A percentile compares a stretch with the other conserved stretches of the same genome.
These are phyloP conservation scores for Pichia sp. DNA, from an alignment of 1,139 yeast species.

Conservation along the genomic window DNA sequence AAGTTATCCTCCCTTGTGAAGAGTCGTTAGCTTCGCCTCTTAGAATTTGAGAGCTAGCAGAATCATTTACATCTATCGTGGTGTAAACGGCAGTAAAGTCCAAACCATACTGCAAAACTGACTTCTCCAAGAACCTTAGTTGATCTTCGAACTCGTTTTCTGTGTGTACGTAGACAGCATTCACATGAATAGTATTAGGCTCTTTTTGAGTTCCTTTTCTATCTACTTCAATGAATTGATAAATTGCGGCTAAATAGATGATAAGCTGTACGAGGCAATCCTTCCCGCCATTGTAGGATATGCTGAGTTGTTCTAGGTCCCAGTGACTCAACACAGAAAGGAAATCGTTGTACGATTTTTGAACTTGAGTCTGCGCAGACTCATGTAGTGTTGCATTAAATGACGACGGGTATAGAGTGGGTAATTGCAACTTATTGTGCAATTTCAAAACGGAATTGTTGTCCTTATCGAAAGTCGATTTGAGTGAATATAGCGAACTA, in stretches of 20 bases:
- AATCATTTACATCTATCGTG: not conserved
- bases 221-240: constrained; percentile 29
- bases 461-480: not conserved
- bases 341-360: constrained; percentile 11
- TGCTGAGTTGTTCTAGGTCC: constrained; percentile 53
- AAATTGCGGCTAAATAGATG: constrained; percentile 56
- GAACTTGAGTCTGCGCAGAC: constrained; percentile 4
- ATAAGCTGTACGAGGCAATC: constrained; percentile 83
- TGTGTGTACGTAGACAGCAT: constrained; percentile 66
- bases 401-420: constrained; percentile 9
- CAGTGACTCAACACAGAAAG: constrained; percentile 32
- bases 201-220: constrained; percentile 16
- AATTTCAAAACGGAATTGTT: not conserved
- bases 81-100: constrained; percentile 33
- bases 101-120: constrained; percentile 43
- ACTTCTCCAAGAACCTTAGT: constrained; percentile 43
- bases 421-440: constrained; percentile 5
- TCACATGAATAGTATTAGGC: constrained; percentile 37
- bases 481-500: constrained; percentile 2
- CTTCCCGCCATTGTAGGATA: constrained; percentile 87
- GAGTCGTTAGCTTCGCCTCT: not conserved
- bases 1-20: constrained; percentile 6
- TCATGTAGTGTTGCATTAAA: constrained; percentile 9
- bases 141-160: constrained; percentile 65
- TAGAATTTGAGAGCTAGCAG: constrained; percentile 4